These are phyloP conservation scores for Heimioporus retisporus DNA, from an alignment of 1,284 basidiomycete species.

Conservation along the genomic window DNA sequence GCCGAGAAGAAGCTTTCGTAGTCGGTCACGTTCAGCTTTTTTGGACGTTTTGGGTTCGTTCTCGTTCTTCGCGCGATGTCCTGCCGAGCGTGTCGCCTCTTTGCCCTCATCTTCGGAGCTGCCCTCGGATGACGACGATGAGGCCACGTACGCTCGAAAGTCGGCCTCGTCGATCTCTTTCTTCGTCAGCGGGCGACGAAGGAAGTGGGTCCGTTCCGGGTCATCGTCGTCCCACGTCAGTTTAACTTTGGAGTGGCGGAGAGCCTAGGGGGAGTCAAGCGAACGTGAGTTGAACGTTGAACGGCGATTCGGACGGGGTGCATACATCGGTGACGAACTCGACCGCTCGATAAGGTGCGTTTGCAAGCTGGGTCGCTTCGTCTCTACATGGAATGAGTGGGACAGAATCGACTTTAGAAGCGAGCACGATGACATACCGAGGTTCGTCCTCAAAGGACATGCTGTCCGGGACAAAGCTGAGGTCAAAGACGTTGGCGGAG, in stretches of 20 bases:
- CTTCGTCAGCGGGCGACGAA: constrained; percentile 80
- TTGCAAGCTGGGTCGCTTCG: constrained; percentile 79
- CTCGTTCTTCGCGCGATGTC: constrained; percentile 4
- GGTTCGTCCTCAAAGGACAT: constrained; percentile 92
- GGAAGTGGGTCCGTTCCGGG: constrained; percentile 86
- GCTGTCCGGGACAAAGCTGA: constrained; percentile 94
- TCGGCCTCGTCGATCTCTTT: constrained; percentile 93
- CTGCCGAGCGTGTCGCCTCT: neutral
- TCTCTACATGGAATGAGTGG: constrained; percentile 62
- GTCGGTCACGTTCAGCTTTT: constrained; percentile 67
- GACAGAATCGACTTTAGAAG: neutral
- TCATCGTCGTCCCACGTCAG: constrained; percentile 99
- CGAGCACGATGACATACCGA: constrained; percentile 56
- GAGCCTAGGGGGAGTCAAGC: constrained; percentile 66
- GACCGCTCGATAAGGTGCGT: constrained; percentile 80
- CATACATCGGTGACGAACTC: constrained; percentile 96
- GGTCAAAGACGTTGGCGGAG: constrained; percentile 96
- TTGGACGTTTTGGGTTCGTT: constrained; percentile 41
- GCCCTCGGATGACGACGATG: constrained; percentile 69
- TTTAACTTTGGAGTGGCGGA: constrained; percentile 99
- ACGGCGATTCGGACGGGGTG: constrained; percentile 12
- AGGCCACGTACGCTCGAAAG: constrained; percentile 88
- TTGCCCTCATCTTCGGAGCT: constrained; percentile 55
- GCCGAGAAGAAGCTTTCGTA: constrained; percentile 79
- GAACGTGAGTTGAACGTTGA: too few relatives aligned